These are phyloP conservation scores for Thelonectria discophora DNA, from an alignment of 2,329 filamentous ascomycete species.

Conservation along the genomic window DNA sequence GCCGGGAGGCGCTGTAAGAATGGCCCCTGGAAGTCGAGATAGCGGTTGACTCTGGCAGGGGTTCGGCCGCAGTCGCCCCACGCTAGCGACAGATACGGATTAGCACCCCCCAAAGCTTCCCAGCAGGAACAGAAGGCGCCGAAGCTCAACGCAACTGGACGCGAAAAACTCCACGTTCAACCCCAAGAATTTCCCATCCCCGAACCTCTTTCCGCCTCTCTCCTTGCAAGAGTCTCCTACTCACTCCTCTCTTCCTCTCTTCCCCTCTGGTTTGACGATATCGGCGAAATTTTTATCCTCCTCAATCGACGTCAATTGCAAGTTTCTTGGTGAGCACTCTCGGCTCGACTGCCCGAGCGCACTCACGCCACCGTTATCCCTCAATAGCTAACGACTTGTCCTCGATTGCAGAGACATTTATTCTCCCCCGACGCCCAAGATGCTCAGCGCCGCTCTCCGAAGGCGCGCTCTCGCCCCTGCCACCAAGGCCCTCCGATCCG, in stretches of 20 bases:
- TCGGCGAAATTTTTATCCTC: conserved; percentile 34
- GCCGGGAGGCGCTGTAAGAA: conserved; percentile 19
- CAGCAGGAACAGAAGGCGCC: conserved; percentile 47
- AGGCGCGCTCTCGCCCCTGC: conserved; percentile 66
- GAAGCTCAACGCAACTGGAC: conserved; percentile 51
- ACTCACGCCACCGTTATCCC: conserved; percentile 22
- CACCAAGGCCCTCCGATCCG: conserved; percentile 60
- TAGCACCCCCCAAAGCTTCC: conserved; percentile 45
- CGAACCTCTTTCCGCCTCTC: conserved; percentile 40
- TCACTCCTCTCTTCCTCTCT: conserved; percentile 44
- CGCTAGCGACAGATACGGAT: conserved; percentile 35
- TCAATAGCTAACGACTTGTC: conserved; percentile 34
- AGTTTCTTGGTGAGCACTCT: conserved; percentile 35
- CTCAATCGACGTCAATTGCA: conserved; percentile 41
- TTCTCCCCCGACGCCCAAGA: conserved; percentile 45
- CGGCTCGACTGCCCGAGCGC: conserved; percentile 22
- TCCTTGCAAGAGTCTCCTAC: conserved; percentile 39
- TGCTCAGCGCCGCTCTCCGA: conserved; percentile 71
- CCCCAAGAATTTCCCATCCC: conserved; percentile 52
- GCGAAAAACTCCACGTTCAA: conserved; percentile 51
- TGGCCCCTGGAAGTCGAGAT: conserved; percentile 10
- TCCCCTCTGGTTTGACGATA: conserved; percentile 33
- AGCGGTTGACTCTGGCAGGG: conserved; percentile 19
- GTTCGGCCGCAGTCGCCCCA: conserved; percentile 18
- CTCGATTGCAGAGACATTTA: conserved; percentile 41